Percentiles rank a stretch among this genome's conserved stretches.
phyloP scores from a whole-genome alignment of 2,329 filamentous ascomycete genomes.

The Alternaria sp. region DNA sequence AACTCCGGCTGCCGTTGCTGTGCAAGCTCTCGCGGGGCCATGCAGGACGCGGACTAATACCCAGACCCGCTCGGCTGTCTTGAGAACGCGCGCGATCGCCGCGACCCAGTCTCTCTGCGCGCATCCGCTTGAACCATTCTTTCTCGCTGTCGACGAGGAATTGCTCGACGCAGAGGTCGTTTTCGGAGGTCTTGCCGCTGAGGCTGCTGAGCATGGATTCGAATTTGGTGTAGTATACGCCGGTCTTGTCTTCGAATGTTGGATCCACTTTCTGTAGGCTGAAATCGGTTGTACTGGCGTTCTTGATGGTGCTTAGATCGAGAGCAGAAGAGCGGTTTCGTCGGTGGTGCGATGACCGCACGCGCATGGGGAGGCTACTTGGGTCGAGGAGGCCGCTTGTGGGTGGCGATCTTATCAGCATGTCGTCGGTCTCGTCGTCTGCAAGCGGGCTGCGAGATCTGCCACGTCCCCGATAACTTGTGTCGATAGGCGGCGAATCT shows the following conservation, averaged over 20 bases:
- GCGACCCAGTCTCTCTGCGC: neutral
- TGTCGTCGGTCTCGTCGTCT: neutral
- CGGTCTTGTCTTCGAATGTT: neutral
- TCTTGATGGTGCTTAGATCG: neutral
- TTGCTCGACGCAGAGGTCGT: constrained; percentile 67
- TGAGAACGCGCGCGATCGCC: neutral
- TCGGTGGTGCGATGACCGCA: neutral
- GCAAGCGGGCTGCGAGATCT: neutral
- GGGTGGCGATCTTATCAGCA: neutral
- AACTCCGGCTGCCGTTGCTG: neutral
- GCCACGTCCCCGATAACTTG: neutral
- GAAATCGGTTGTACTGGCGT: neutral
- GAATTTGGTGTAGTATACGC: neutral
- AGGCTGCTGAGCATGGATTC: constrained; percentile 36
- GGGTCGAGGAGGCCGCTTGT: neutral
- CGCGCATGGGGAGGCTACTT: neutral
- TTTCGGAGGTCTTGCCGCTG: constrained; percentile 64
- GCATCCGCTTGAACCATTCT: constrained; percentile 61
- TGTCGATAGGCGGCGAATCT: neutral
- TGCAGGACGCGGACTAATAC: neutral
- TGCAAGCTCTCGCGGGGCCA: neutral
- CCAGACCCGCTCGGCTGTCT: neutral
- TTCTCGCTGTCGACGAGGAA: constrained; percentile 71
- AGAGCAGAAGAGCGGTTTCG: neutral
- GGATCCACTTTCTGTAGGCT: neutral